A percentile compares a stretch with the other conserved stretches of the same genome.
Evolutionary conservation across 306 rosid genomes (phyloP).

Genomic region (Prunus mira): DNA sequence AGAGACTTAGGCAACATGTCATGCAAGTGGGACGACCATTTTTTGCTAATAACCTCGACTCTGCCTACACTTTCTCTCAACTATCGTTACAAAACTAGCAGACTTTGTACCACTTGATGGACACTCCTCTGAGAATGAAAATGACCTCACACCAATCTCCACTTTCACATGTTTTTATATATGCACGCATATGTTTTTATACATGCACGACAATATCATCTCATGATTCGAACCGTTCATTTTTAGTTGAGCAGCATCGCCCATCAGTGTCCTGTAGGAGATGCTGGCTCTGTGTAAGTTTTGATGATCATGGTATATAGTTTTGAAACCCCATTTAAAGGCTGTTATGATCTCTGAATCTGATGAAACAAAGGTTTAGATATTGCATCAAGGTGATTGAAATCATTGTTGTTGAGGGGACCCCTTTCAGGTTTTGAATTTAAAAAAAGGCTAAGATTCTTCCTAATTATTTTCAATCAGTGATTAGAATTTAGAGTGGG

Average conservation of each 20-base stretch:
- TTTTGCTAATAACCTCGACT: neutral
- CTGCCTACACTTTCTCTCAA: neutral
- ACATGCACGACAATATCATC: too few relatives aligned
- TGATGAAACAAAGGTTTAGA: neutral
- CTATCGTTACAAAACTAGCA: neutral
- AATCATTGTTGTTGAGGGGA: neutral
- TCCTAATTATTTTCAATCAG: slow-evolving; percentile 10
- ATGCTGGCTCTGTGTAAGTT: too few relatives aligned
- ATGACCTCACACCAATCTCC: neutral
- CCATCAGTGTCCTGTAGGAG: too few relatives aligned
- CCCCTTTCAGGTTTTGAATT: slow-evolving; percentile 2
- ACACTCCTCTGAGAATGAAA: neutral
- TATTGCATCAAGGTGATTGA: neutral
- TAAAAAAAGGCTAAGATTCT: slow-evolving; percentile 20
- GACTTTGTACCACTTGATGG: neutral
- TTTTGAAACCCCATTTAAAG: too few relatives aligned
- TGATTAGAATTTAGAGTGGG: neutral
- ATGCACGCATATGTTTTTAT: too few relatives aligned
- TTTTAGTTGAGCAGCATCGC: too few relatives aligned
- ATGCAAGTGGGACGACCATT: neutral
- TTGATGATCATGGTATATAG: too few relatives aligned
- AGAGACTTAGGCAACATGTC: neutral
- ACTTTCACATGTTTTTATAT: neutral
- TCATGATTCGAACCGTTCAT: too few relatives aligned
- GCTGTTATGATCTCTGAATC: too few relatives aligned